phyloP scores from a whole-genome alignment of 805 yeast species.

The Metschnikowia similis region DNA sequence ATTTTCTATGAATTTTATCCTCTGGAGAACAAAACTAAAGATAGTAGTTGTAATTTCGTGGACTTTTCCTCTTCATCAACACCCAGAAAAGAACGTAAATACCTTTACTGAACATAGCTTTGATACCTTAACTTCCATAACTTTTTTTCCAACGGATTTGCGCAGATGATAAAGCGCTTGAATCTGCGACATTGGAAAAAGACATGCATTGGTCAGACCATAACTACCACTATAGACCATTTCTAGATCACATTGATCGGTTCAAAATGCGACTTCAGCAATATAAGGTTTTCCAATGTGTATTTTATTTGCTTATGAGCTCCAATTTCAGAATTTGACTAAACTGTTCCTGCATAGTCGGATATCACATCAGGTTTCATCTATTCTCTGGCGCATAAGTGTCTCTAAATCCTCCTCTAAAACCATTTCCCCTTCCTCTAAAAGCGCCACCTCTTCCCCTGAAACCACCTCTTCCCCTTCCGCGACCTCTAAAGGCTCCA shows the following conservation, averaged over 20 bases:
- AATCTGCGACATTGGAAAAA: constrained; percentile 12
- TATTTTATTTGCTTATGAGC: neutral
- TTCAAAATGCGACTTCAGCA: neutral
- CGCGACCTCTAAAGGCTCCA: constrained; percentile 43
- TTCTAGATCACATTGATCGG: neutral
- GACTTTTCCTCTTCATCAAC: constrained; percentile 37
- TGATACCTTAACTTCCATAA: constrained; percentile 25
- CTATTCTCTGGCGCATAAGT: constrained; percentile 1
- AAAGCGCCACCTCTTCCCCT: constrained; percentile 22
- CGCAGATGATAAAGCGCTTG: constrained; percentile 33
- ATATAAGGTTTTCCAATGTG: neutral
- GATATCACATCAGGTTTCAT: neutral
- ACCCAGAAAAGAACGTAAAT: constrained; percentile 19
- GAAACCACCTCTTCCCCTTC: constrained; percentile 26
- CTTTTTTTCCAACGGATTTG: constrained; percentile 37
- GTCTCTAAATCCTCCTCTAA: constrained; percentile 21
- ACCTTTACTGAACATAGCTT: constrained; percentile 21
- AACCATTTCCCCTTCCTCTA: constrained; percentile 21
- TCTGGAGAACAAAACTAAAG: constrained; percentile 23
- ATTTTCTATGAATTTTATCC: constrained; percentile 35
- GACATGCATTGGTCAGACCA: too few species aligned
- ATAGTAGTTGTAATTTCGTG: constrained; percentile 29
- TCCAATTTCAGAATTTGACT: neutral
- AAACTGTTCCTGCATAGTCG: neutral
- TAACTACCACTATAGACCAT: too few species aligned